Conservation (phyloP, 768 basidiomycete genomes). For the Podaxis sp. region DNA sequence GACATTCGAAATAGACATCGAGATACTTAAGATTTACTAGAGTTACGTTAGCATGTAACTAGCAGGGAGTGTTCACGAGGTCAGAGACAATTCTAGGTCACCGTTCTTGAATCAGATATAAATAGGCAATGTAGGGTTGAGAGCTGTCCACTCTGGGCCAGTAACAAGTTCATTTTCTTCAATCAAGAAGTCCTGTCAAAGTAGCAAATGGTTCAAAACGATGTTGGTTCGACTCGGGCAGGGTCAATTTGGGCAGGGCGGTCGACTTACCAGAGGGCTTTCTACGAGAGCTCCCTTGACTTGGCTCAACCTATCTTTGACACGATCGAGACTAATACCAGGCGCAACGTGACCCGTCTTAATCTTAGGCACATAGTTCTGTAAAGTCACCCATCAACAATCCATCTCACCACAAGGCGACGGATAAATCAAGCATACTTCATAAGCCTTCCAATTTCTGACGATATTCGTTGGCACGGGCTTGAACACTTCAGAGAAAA, state of each 20-base stretch:
- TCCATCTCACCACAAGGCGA: not conserved
- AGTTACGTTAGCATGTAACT: not conserved
- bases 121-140: conserved; percentile 79
- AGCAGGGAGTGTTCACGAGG: not conserved
- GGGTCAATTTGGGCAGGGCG: not conserved
- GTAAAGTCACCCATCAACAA: not conserved
- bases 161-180: conserved; percentile 72
- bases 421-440: conserved; percentile 41
- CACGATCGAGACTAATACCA: conserved; percentile 59
- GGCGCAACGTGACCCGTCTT: conserved; percentile 82
- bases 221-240: conserved; percentile 11
- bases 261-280: conserved; percentile 55
- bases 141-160: conserved; percentile 69
- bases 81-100: not conserved
- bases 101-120: conserved; percentile 52
- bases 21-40: not conserved
- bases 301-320: conserved; percentile 73
- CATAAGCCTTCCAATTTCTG: conserved; percentile 75
- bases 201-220: conserved; percentile 12
- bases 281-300: conserved; percentile 77
- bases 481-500: conserved; percentile 85
- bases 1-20: conserved; percentile 3
- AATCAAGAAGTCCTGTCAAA: conserved; percentile 75
- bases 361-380: conserved; percentile 76
- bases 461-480: conserved; percentile 87